A percentile compares a stretch with the other conserved stretches of the same genome.
Conservation (phyloP, 345 rosid species). For the Sonneratia alba region DNA sequence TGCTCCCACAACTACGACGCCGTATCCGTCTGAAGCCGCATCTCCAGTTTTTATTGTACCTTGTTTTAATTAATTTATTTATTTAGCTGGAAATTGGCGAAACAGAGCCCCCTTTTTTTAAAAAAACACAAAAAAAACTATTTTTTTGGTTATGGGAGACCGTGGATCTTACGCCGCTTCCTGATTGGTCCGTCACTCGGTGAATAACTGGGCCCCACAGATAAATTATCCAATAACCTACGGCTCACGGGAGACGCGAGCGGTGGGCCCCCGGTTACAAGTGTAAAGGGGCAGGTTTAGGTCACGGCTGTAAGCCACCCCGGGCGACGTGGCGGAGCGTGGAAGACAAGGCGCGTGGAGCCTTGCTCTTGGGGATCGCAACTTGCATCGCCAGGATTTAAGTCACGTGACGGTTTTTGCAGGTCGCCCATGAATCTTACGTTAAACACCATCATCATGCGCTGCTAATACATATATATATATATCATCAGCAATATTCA, state of each 20-base stretch:
- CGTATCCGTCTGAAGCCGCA: background rate
- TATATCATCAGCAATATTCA: too few species aligned
- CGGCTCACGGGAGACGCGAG: background rate
- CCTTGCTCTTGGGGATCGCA: background rate
- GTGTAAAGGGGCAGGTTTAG: background rate
- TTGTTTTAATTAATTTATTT: too few species aligned
- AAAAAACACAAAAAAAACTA: too few species aligned
- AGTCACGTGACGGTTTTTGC: background rate
- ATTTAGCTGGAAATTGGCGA: too few species aligned
- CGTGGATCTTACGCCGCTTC: background rate
- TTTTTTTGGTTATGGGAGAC: too few species aligned
- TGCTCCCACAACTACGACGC: background rate
- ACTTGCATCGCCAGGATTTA: background rate
- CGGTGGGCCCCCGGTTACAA: background rate
- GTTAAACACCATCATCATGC: background rate
- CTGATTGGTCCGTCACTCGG: background rate
- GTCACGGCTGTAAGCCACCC: background rate
- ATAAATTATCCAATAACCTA: background rate
- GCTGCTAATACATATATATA: too few species aligned
- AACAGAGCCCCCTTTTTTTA: too few species aligned
- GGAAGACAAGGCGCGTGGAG: constrained; percentile 1
- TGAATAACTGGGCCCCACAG: background rate
- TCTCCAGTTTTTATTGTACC: too few species aligned
- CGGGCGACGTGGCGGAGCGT: background rate
- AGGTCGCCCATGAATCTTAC: background rate